These are phyloP conservation scores for Hypoxylon perforatum DNA, from an alignment of 495 filamentous ascomycete genomes.

Conservation along the genomic window DNA sequence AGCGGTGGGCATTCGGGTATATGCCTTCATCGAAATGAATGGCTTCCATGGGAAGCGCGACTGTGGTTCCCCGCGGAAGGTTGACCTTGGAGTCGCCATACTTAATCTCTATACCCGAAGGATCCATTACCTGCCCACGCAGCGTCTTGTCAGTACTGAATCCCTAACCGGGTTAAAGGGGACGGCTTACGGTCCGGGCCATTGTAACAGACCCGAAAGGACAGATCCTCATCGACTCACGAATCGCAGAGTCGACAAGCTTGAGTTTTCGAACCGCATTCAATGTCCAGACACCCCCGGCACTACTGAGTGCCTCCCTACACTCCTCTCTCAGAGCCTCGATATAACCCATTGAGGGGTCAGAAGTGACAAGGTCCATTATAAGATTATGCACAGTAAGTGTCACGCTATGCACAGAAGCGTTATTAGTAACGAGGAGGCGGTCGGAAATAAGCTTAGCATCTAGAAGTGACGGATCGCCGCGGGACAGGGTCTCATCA, in stretches of 20 bases:
- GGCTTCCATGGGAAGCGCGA: conserved; percentile 17
- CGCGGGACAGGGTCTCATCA: background rate
- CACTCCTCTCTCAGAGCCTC: conserved; percentile 14
- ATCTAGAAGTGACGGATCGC: background rate
- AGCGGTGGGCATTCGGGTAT: conserved; percentile 23
- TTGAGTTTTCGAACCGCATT: conserved; percentile 12
- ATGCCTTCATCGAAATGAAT: conserved; percentile 25
- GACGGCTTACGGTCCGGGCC: conserved; percentile 21
- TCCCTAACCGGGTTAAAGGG: background rate
- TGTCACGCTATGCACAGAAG: background rate
- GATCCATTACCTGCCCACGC: conserved; percentile 5
- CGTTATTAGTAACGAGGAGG: background rate
- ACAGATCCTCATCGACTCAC: conserved; percentile 23
- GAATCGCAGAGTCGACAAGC: conserved; percentile 12
- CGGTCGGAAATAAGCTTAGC: background rate
- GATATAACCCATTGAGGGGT: conserved; percentile 4
- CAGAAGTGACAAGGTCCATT: background rate
- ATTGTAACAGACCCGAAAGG: conserved; percentile 16
- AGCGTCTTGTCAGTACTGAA: background rate
- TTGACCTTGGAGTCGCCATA: conserved; percentile 21
- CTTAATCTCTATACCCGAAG: background rate
- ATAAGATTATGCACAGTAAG: background rate
- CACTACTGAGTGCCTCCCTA: background rate
- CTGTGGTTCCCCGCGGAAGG: conserved; percentile 18
- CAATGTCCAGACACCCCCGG: conserved; percentile 5